Conservation (phyloP, 2,329 filamentous ascomycete species). For the Alternaria panax region DNA sequence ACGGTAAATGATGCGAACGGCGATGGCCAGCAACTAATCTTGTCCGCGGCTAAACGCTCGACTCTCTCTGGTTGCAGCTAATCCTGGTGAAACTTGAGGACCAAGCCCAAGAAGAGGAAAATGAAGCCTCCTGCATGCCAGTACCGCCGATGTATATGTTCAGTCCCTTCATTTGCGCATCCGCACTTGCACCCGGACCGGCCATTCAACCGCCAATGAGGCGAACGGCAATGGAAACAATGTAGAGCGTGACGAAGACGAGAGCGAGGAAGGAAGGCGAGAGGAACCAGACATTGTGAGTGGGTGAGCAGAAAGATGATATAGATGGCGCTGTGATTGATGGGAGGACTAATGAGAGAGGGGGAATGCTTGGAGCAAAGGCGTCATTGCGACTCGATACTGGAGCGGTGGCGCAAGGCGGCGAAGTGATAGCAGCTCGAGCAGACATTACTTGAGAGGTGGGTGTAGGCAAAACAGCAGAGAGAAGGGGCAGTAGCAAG, state of each 20-base stretch:
- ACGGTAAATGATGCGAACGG: constrained; percentile 45
- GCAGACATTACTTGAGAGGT: constrained; percentile 11
- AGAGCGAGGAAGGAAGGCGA: constrained; percentile 29
- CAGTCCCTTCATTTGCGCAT: constrained; percentile 48
- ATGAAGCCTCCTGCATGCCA: constrained; percentile 40
- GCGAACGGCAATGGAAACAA: constrained; percentile 55
- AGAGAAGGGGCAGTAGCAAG: constrained; percentile 21
- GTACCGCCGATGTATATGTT: constrained; percentile 51
- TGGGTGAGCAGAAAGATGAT: constrained; percentile 38
- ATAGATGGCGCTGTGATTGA: constrained; percentile 19
- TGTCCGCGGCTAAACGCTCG: constrained; percentile 15
- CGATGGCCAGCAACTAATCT: constrained; percentile 51
- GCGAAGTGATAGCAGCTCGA: constrained; percentile 8
- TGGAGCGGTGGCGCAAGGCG: constrained; percentile 11
- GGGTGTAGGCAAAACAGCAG: constrained; percentile 14
- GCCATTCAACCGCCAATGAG: constrained; percentile 49
- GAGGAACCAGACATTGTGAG: constrained; percentile 29
- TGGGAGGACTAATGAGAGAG: constrained; percentile 20
- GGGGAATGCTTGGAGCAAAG: constrained; percentile 17
- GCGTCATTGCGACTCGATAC: constrained; percentile 18
- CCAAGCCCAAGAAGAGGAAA: constrained; percentile 27
- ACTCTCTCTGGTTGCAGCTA: constrained; percentile 23
- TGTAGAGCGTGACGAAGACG: constrained; percentile 54
- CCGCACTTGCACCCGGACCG: constrained; percentile 29
- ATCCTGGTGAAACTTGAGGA: constrained; percentile 28